Conservation (phyloP, 73 alveolate species). For the Tetrahymena elliotti region DNA sequence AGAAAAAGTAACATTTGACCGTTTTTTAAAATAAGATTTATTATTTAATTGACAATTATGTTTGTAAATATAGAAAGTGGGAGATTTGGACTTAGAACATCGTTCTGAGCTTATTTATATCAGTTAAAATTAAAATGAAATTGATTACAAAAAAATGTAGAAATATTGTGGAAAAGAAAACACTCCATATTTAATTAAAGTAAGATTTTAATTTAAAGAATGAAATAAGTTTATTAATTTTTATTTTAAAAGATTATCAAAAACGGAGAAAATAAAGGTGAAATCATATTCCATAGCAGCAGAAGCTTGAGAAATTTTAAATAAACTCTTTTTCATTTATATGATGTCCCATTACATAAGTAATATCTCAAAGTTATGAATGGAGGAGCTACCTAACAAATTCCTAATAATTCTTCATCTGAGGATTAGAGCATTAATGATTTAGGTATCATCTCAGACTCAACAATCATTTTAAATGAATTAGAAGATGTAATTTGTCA, state of each 20-base stretch:
- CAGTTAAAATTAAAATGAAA: not conserved
- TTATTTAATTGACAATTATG: not conserved
- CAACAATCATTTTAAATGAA: not conserved
- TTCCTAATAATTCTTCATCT: not conserved
- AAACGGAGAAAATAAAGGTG: not conserved
- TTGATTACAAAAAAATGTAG: not conserved
- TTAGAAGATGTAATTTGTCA: not conserved
- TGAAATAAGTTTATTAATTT: not conserved
- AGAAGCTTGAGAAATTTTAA: not conserved
- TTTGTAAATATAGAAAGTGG: not conserved
- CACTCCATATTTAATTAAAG: not conserved
- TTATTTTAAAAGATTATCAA: not conserved
- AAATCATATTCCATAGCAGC: not conserved
- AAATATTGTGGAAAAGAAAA: not conserved
- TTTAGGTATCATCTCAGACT: not conserved
- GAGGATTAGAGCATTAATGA: not conserved
- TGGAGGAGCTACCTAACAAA: not conserved
- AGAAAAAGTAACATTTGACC: not conserved
- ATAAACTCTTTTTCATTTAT: not conserved
- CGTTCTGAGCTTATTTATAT: not conserved
- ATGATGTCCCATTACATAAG: not conserved
- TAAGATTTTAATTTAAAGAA: not conserved
- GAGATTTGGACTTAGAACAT: not conserved
- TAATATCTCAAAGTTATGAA: not conserved
- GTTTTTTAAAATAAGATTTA: no score